Percentiles rank a stretch among this genome's conserved stretches.
These are phyloP conservation scores for Verticillium klebahnii DNA, from an alignment of 2,329 filamentous ascomycete species.

Conservation along the genomic window DNA sequence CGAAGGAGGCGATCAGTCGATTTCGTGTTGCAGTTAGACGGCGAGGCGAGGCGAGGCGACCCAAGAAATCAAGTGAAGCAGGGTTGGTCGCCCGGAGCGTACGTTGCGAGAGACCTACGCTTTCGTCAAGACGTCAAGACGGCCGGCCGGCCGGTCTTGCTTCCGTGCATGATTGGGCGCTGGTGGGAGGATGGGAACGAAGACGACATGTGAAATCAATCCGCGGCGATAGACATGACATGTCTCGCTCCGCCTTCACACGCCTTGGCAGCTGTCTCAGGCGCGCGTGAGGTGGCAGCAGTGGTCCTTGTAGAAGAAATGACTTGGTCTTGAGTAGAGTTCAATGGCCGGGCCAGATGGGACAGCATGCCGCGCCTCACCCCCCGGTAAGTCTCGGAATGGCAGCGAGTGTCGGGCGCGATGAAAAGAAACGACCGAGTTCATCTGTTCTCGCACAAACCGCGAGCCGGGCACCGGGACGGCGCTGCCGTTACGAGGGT, in stretches of 20 bases:
- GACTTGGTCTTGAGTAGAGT: neutral
- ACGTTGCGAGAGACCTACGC: neutral
- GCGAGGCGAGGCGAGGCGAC: neutral
- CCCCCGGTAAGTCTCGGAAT: neutral
- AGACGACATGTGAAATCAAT: neutral
- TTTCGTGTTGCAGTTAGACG: neutral
- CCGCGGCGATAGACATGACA: neutral
- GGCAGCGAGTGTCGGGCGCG: neutral
- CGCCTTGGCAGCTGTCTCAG: neutral
- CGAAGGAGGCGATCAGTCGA: neutral
- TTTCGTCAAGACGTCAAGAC: neutral
- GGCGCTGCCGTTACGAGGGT: neutral
- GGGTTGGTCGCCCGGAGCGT: neutral
- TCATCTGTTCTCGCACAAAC: too few species aligned
- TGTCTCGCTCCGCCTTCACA: neutral
- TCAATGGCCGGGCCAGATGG: neutral
- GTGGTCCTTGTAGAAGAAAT: neutral
- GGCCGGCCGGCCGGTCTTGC: neutral
- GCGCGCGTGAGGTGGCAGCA: neutral
- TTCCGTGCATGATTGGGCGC: neutral
- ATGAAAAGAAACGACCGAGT: too few species aligned
- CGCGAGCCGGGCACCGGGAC: too few species aligned
- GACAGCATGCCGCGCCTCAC: neutral
- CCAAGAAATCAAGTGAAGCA: too few species aligned
- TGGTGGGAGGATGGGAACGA: neutral